Base-by-base conservation (phyloP, 2,329 filamentous ascomycete genomes). In the Exophiala bonariae region DNA sequence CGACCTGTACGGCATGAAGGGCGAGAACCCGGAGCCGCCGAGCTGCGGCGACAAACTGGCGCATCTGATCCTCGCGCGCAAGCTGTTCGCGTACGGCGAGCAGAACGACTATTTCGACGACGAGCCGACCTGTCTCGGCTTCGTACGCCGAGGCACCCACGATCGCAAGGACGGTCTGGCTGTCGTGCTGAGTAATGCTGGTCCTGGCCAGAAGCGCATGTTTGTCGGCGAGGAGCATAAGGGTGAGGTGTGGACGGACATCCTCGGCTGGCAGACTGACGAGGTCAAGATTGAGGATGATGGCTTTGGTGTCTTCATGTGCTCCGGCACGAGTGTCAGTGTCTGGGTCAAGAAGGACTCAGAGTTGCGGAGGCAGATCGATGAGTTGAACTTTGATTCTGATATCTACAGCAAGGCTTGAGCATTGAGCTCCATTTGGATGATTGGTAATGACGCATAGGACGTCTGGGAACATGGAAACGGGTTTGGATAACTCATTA, bases 51-150 rank as follows among this genome's bases (percentile, higher is more conserved):
- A 73, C 8, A 74, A 73, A 37, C 70, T 87, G 1, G 77, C 82
- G 1, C 73, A 76, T 13, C 71, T 88, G 17, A 74, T 81, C 30
- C 73, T 83, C 8, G 81, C 81, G 2, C 75, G 85, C 7, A 82
- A 81, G 57, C 67, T 85, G 5, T 87, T 83, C 60, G 82, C 83
- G 0, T 86, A 87, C 54, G 85, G 85, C 6, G 66, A 73, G 18
- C 83, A 87, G 60, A 67, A 74, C 33, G 77, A 87, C 56, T 87
- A 86, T 60, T 82, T 82, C 54, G 77, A 83, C 57, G 67, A 74
- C 10, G 66, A 74, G 10, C 33, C 47, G 5, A 77, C 78, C 43
- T 85, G 81, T 61, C 75, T 87, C 44, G 83, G 82, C 41, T 83
- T 78, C 69, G 78, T 80, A 31, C 70, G 78, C 7, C 67, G 70